Percentiles rank a stretch among this genome's conserved stretches.
Evolutionary conservation across 371 early-diverging fungal genomes (phyloP).

Genomic region (Apophysomyces variabilis): DNA sequence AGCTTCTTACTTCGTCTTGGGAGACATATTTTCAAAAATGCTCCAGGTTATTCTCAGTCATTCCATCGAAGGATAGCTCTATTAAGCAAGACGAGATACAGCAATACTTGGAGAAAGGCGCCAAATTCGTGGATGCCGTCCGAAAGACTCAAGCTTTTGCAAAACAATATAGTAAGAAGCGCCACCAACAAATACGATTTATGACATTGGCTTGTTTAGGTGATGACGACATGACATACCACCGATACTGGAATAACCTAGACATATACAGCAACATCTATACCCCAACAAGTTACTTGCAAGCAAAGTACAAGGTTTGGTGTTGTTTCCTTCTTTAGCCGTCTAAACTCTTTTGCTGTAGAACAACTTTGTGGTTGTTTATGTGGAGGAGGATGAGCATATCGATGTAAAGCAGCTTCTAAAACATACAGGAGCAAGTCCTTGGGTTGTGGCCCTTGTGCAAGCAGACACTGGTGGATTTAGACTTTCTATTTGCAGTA

Average conservation of each 20-base stretch:
- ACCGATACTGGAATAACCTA: constrained; percentile 35
- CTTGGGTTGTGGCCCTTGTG: constrained; percentile 49
- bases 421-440: constrained; percentile 15
- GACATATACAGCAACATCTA: constrained; percentile 35
- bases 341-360: constrained; percentile 13
- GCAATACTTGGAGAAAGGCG: constrained; percentile 12
- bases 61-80: constrained; percentile 16
- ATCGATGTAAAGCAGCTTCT: constrained; percentile 14
- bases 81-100: constrained; percentile 14
- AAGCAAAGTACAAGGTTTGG: constrained; percentile 34
- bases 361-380: constrained; percentile 53
- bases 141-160: constrained; percentile 36
- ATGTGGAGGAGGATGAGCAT: constrained; percentile 40
- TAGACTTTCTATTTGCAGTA: constrained; percentile 35
- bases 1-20: constrained; percentile 26
- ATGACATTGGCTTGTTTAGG: constrained; percentile 6
- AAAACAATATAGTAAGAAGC: constrained; percentile 11
- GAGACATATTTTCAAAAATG: constrained; percentile 45
- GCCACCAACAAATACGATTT: not conserved
- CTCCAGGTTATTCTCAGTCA: constrained; percentile 32
- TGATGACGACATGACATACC: constrained; percentile 23
- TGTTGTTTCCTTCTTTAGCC: constrained; percentile 12
- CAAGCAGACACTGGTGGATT: constrained; percentile 45
- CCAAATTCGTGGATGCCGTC: constrained; percentile 23
- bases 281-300: constrained; percentile 27